phyloP scores from a whole-genome alignment of 2,329 filamentous ascomycete species.

The Aspergillus sp. region DNA sequence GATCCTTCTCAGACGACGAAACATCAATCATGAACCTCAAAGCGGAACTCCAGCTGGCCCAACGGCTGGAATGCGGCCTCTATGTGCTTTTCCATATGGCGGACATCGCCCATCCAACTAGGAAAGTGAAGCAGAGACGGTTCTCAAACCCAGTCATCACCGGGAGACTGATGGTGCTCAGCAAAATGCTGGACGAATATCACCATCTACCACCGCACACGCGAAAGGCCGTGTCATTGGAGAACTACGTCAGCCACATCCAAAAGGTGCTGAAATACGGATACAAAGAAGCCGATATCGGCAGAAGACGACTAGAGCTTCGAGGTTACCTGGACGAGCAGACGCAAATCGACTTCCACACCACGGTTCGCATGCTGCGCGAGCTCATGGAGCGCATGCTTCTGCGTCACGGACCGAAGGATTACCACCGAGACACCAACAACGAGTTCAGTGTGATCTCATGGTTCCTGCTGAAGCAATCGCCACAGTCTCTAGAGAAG shows the following conservation, averaged over 20 bases:
- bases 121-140: constrained; percentile 12
- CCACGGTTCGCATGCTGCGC: constrained; percentile 29
- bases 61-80: constrained; percentile 26
- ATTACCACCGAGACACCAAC: constrained; percentile 25
- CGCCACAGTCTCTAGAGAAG: constrained; percentile 23
- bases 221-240: constrained; percentile 12
- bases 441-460: constrained; percentile 28
- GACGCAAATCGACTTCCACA: constrained; percentile 27
- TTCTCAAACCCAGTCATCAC: constrained; percentile 14
- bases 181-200: constrained; percentile 22
- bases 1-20: constrained; percentile 24
- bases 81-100: constrained; percentile 31
- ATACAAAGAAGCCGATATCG: constrained; percentile 25
- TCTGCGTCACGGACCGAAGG: constrained; percentile 28
- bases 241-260: constrained; percentile 24
- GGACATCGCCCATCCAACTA: constrained; percentile 22
- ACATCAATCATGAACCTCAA: constrained; percentile 25
- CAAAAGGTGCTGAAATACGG: constrained; percentile 25
- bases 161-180: constrained; percentile 16
- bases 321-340: constrained; percentile 24
- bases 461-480: constrained; percentile 29
- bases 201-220: constrained; percentile 14
- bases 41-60: constrained; percentile 25
- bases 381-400: constrained; percentile 31
- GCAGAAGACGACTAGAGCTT: constrained; percentile 23